Conservation (phyloP, 2,329 filamentous ascomycete species). For the Botrytis aclada region DNA sequence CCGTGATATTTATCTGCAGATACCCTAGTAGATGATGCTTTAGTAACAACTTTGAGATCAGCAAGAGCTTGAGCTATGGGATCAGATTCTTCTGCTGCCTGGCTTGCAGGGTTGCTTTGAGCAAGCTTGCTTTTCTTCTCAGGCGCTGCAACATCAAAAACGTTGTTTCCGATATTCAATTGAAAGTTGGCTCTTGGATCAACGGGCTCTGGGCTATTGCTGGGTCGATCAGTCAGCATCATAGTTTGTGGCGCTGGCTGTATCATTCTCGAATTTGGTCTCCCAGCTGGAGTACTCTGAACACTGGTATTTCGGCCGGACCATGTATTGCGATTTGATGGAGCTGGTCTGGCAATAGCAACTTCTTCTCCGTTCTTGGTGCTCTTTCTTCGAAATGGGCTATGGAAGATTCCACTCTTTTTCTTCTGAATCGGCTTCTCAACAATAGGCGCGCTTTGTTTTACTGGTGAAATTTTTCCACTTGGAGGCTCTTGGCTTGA, state of each 20-base stretch:
- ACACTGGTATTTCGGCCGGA: constrained; percentile 36
- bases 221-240: constrained; percentile 43
- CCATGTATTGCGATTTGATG: constrained; percentile 59
- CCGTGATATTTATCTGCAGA: constrained; percentile 96
- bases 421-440: constrained; percentile 67
- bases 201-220: constrained; percentile 75
- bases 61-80: constrained; percentile 91
- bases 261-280: constrained; percentile 41
- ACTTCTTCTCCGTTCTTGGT: constrained; percentile 68
- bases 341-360: constrained; percentile 29
- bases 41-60: constrained; percentile 82
- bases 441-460: constrained; percentile 47
- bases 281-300: constrained; percentile 36
- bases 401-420: constrained; percentile 86
- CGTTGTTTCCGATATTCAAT: constrained; percentile 91
- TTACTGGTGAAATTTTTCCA: constrained; percentile 70
- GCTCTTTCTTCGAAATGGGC: constrained; percentile 90
- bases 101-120: constrained; percentile 40
- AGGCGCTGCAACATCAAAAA: constrained; percentile 85
- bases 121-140: constrained; percentile 54
- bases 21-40: constrained; percentile 76
- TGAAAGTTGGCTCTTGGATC: constrained; percentile 91
- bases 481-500: constrained; percentile 80
- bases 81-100: constrained; percentile 63
- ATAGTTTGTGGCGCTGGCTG: constrained; percentile 26